Evolutionary conservation across 495 filamentous ascomycete species (phyloP).

Genomic region (Cryomyces minteri): DNA sequence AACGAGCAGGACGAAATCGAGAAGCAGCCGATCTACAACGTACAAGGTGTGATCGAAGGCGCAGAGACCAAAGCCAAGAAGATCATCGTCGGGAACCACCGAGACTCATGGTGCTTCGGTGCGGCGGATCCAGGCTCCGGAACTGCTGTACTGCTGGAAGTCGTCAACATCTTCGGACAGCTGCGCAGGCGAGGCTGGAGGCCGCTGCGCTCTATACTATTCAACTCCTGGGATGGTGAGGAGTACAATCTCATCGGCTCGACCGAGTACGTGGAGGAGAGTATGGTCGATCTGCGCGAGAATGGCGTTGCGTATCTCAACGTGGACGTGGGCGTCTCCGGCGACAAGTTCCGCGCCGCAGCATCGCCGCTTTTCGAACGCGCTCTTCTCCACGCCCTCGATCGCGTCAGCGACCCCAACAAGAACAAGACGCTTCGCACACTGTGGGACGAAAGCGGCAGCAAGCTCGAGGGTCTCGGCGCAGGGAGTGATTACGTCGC

Average conservation of each 20-base stretch:
- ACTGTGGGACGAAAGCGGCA: slow-evolving; percentile 52
- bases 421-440: slow-evolving; percentile 54
- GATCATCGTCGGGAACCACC: slow-evolving; percentile 84
- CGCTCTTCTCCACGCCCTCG: slow-evolving; percentile 50
- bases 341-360: slow-evolving; percentile 51
- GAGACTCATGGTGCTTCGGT: slow-evolving; percentile 86
- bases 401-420: slow-evolving; percentile 51
- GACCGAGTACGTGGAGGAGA: slow-evolving; percentile 78
- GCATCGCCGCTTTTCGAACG: slow-evolving; percentile 63
- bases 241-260: slow-evolving; percentile 91
- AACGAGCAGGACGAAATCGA: slow-evolving; percentile 77
- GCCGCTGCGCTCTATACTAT: slow-evolving; percentile 82
- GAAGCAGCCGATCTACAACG: slow-evolving; percentile 75
- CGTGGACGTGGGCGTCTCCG: slow-evolving; percentile 69
- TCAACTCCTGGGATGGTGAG: slow-evolving; percentile 86
- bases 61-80: slow-evolving; percentile 67
- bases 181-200: slow-evolving; percentile 63
- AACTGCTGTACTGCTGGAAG: slow-evolving; percentile 78
- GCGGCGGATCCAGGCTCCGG: slow-evolving; percentile 73
- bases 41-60: slow-evolving; percentile 66
- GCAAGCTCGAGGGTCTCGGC: slow-evolving; percentile 44
- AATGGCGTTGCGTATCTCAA: slow-evolving; percentile 76
- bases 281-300: slow-evolving; percentile 32
- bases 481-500: slow-evolving; percentile 78
- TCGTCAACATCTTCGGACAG: slow-evolving; percentile 66